Evolutionary conservation across 352 stramenopile species (phyloP), one percentile per base, ranked within the genome.

Genomic region (Thraustochytrium striatum): DNA sequence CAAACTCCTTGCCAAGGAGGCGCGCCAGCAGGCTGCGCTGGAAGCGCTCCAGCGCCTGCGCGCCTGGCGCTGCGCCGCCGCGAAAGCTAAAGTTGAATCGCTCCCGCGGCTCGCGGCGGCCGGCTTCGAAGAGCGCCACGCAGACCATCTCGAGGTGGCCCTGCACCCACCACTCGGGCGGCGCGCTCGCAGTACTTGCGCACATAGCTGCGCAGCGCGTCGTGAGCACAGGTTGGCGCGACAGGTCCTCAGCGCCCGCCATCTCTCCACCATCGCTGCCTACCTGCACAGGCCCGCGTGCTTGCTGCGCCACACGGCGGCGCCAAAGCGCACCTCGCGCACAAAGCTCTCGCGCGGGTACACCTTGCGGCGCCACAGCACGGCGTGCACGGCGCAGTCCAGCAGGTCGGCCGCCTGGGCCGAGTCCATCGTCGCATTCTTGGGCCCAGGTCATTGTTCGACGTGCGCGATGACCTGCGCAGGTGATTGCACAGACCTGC

Each of bases 301-400:
- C 65, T 43, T 75, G 65, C 52, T 58, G 13, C 25, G 32, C 44
- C 52, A 75, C 19, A 75, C 65, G 30, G 5, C 41, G 1, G 65
- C 39, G 32, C 65, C 65, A 39, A 39, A 75, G 35, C 65, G 65
- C 9, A 75, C 50, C 21, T 30, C 36, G 21, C 65, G 44, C 9
- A 8, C 5, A 39, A 75, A 75, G 65, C 32, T 61, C 39, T 75
- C 65, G 8, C 65, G 11, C 65, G 65, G 65, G 65, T 75, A 75
- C 33, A 75, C 52, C 7, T 25, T 39, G 11, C 47, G 25, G 16
- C 52, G 44, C 65, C 65, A 75, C 2, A 75, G 65, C 65, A 75
- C 65, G 41, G 32, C 36, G 50, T 75, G 65, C 0, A 75, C 41
- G 30, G 52, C 44, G 21, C 16, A 3, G 5, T 3, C 25, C 43